These are phyloP conservation scores for Lentinula sp. DNA, from an alignment of 768 basidiomycete species.

Conservation along the genomic window DNA sequence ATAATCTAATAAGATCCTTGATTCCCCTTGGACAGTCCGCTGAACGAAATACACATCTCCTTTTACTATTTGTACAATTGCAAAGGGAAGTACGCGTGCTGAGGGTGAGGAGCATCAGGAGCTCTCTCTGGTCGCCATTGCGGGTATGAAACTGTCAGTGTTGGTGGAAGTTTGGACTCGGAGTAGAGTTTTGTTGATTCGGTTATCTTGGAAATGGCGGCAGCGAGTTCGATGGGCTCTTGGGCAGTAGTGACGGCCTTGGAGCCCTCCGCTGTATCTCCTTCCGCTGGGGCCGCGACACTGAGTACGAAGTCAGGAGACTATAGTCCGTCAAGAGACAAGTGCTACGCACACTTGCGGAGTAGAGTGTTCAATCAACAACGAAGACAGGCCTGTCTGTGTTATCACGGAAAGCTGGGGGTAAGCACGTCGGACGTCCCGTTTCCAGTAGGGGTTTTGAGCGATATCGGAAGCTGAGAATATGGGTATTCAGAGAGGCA, in stretches of 20 bases:
- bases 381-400: conserved; percentile 71
- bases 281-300: conserved; percentile 46
- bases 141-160: conserved; percentile 58
- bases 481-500: neutral
- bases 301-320: conserved; percentile 24
- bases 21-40: neutral
- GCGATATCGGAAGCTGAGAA: conserved; percentile 76
- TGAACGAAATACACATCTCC: neutral
- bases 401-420: conserved; percentile 89
- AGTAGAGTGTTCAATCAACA: conserved; percentile 77
- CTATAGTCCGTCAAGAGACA: conserved; percentile 3
- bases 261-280: conserved; percentile 27
- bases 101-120: conserved; percentile 78
- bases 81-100: conserved; percentile 84
- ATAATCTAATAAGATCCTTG: neutral
- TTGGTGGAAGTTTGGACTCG: conserved; percentile 65
- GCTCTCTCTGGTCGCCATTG: conserved; percentile 72
- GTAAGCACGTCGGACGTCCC: conserved; percentile 88
- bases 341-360: conserved; percentile 49
- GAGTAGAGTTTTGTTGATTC: conserved; percentile 52
- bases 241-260: conserved; percentile 39
- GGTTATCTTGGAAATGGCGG: conserved; percentile 65
- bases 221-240: conserved; percentile 54
- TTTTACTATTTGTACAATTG: conserved; percentile 45
- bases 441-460: conserved; percentile 93